Conservation (phyloP, 2,329 filamentous ascomycete genomes). For the Claviceps arundinis region DNA sequence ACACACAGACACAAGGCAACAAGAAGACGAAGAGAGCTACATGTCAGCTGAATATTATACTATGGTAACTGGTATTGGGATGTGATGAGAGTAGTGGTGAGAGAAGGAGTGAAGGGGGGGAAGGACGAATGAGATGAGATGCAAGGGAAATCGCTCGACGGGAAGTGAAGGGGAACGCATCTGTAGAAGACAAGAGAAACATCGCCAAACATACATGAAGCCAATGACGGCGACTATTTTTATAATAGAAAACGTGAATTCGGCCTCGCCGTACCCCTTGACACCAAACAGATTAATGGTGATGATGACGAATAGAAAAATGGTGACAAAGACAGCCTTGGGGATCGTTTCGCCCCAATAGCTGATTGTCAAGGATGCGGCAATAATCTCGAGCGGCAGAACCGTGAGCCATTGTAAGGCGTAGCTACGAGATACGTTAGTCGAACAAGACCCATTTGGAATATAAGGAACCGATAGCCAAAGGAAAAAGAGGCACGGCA, state of each 20-base stretch:
- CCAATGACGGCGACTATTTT: constrained; percentile 79
- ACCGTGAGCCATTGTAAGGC: constrained; percentile 79
- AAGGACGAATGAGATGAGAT: no score
- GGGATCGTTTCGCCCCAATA: constrained; percentile 60
- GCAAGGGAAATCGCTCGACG: no score
- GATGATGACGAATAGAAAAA: constrained; percentile 68
- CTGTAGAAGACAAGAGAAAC: neutral
- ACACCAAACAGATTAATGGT: constrained; percentile 80
- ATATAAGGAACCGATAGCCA: neutral
- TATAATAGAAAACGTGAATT: constrained; percentile 76
- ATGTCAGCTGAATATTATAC: no score
- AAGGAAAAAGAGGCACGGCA: neutral
- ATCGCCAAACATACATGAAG: constrained; percentile 53
- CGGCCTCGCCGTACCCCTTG: constrained; percentile 77
- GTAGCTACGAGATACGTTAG: constrained; percentile 39
- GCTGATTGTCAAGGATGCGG: constrained; percentile 69
- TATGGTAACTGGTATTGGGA: no score
- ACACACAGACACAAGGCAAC: no score
- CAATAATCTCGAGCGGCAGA: constrained; percentile 74
- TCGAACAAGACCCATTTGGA: no score
- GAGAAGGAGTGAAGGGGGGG: no score
- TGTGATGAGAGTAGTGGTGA: no score
- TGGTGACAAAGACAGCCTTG: constrained; percentile 64
- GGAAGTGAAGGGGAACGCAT: no score
- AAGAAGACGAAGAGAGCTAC: no score